Evolutionary conservation across 2,329 filamentous ascomycete species (phyloP).

Genomic region (Xylaria hypoxylon): DNA sequence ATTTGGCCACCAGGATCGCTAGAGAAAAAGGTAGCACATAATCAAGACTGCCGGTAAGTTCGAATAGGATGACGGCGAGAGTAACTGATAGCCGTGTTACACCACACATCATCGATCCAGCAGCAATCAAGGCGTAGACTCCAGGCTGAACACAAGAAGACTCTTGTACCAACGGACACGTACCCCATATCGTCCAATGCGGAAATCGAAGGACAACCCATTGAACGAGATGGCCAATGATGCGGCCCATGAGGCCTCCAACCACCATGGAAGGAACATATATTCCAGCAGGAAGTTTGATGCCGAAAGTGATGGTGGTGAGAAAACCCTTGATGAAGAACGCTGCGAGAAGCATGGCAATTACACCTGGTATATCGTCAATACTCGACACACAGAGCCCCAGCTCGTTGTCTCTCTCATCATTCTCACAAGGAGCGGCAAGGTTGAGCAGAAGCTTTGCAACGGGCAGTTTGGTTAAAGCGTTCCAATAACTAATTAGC

Average conservation of each 20-base stretch:
- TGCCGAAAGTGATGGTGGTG: constrained; percentile 92
- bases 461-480: constrained; percentile 87
- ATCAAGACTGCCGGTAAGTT: constrained; percentile 92
- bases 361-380: constrained; percentile 82
- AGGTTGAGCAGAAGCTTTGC: constrained; percentile 91
- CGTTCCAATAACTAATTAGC: constrained; percentile 91
- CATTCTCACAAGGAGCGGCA: constrained; percentile 84
- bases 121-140: constrained; percentile 95
- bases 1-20: constrained; percentile 93
- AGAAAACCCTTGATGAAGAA: constrained; percentile 91
- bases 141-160: constrained; percentile 93
- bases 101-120: constrained; percentile 97
- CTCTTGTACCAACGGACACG: constrained; percentile 76
- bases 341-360: constrained; percentile 77
- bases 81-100: constrained; percentile 95
- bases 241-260: constrained; percentile 88
- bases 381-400: constrained; percentile 79
- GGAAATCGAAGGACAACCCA: constrained; percentile 81
- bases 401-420: constrained; percentile 70
- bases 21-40: constrained; percentile 96
- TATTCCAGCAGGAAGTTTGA: constrained; percentile 96
- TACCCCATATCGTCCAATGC: constrained; percentile 76
- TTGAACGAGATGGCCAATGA: constrained; percentile 87
- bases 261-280: constrained; percentile 99
- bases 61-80: constrained; percentile 93